Evolutionary conservation across 148 eudicot species (phyloP), one percentile per base, ranked within the genome.

Genomic region (Dianthus caryophyllus): DNA sequence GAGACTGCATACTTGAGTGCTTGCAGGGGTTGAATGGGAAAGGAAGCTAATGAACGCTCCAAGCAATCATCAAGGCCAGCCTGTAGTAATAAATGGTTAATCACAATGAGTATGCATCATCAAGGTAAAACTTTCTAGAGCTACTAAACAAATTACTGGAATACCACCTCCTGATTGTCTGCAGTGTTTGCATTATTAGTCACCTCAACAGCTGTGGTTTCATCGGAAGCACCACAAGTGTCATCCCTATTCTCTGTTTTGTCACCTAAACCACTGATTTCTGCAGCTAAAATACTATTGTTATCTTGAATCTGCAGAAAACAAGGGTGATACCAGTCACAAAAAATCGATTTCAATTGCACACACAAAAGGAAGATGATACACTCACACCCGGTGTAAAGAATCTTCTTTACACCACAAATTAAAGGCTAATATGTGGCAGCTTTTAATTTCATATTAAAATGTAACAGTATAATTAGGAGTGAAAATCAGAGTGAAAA

Each of bases 21-120:
- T 73, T 83, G 85, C 57, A 93, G 80, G 36, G 98, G 91, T 70
- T 89, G 83, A 53, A 87, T 74, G 54, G 98, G 98, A 78, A 93
- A 87, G 62, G 85, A 85, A 74, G 87, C 86, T 59, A 93, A 83
- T 48, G 98, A 85, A 67, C 73, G 76, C 77, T 89, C 95, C 87
- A 93, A 69, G 73, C 87, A 79, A 71, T 84, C 88, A 75, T 84
- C 81, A 61, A 80, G 76, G 51, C 79, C 91, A 71, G 78, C 94
- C 94, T 93, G 84, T 56, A 74, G 66, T 31, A 56, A 66, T 29
- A 33, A 63, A 62, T 55, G 49, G 1, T 4, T 17, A 39, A 21
- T 70, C 55, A 73, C 51, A 65, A 61, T 33, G 46, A 41, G 36
- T 43, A 69, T 52, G 67, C 18, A 62, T 44, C 20, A 41, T 18